Conservation (phyloP, 1,139 yeast genomes). For the Yamadazyma spencermartinsiae region DNA sequence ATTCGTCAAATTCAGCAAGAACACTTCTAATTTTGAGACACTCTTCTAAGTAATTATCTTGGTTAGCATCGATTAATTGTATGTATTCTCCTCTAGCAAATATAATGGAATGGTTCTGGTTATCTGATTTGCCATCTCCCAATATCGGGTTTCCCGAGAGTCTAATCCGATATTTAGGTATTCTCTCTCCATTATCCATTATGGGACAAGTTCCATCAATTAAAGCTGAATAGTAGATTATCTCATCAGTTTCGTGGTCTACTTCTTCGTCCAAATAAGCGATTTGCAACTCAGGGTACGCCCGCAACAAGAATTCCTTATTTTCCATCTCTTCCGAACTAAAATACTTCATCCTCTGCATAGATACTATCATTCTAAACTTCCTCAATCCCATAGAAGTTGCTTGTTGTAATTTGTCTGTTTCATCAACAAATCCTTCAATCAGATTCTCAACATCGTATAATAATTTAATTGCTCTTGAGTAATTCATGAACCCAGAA, state of each 20-base stretch:
- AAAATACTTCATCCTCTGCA: constrained; percentile 42
- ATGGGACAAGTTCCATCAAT: constrained; percentile 49
- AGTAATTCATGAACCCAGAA: constrained; percentile 59
- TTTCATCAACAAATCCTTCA: constrained; percentile 24
- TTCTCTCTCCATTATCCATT: constrained; percentile 32
- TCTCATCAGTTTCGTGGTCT: constrained; percentile 25
- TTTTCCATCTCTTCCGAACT: constrained; percentile 37
- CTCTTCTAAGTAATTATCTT: constrained; percentile 57
- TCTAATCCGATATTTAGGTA: constrained; percentile 45
- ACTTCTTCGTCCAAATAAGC: constrained; percentile 41
- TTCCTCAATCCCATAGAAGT: constrained; percentile 43
- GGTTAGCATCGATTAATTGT: constrained; percentile 57
- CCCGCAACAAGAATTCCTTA: constrained; percentile 36
- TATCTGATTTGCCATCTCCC: constrained; percentile 60
- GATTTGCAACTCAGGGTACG: constrained; percentile 49
- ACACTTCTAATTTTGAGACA: constrained; percentile 54
- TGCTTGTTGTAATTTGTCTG: constrained; percentile 36
- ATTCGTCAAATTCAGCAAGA: constrained; percentile 52
- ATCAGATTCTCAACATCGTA: constrained; percentile 43
- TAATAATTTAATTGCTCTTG: constrained; percentile 50
- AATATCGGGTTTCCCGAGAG: constrained; percentile 56
- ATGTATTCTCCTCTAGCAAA: constrained; percentile 55
- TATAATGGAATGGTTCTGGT: constrained; percentile 52
- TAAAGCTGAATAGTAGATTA: constrained; percentile 33
- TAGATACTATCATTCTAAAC: constrained; percentile 46